Evolutionary conservation across 2,329 filamentous ascomycete genomes (phyloP), one percentile per base, ranked within the genome.

Genomic region (Elsinoe fawcettii): DNA sequence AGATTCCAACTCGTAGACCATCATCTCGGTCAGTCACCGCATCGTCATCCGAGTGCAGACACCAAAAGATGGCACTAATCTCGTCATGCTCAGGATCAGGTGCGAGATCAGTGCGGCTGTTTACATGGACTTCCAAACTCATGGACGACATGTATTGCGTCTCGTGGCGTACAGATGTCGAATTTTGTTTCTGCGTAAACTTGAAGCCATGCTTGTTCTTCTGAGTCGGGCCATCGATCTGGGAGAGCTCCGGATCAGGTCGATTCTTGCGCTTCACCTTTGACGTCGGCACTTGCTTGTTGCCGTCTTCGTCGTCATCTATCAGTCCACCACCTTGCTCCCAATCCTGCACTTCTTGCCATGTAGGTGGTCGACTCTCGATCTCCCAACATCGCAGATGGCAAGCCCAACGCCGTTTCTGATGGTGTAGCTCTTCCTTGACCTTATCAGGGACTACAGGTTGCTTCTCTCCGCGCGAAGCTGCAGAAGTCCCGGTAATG

Each of bases 121-220:
- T 96, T 60, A 95, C 86, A 67, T 99, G 92, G 3, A 97, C 74
- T 68, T 99, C 93, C 5, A 99, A 72, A 63, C 90, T 95, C 88
- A 99, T 91, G 16, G 87, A 90, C 63, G 88, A 96, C 93, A 99
- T 97, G 69, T 96, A 95, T 64, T 93, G 88, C 2, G 83, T 84
- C 69, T 95, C 89, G 63, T 92, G 88, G 65, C 89, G 82, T 16
- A 95, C 84, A 63, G 84, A 90, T 0, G 85, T 87, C 1, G 85
- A 85, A 63, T 84, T 82, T 60, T 80, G 79, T 66, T 85, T 88
- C 63, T 91, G 90, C 0, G 87, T 90, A 69, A 88, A 95, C 67
- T 91, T 93, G 75, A 91, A 92, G 0, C 87, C 89, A 67, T 92
- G 79, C 60, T 82, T 85, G 65, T 89, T 88, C 67, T 80, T 87